Evolutionary conservation across 139 green algal genomes (phyloP).

Genomic region (Chara braunii): DNA sequence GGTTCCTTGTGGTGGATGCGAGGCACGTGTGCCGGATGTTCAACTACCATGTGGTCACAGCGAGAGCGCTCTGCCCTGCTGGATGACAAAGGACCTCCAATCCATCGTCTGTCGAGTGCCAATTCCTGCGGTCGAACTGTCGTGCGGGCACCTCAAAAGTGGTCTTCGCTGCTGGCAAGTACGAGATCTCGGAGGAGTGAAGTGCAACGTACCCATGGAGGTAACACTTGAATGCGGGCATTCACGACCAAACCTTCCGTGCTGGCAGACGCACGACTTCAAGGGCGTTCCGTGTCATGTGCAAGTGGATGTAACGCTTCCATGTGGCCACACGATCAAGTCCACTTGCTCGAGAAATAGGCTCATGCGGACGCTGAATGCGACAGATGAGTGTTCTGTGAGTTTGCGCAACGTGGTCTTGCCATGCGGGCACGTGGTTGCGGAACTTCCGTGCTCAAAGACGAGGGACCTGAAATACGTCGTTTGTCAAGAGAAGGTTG

Average conservation of each 20-base stretch:
- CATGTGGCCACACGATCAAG: no score
- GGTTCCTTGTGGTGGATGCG: constrained; percentile 12
- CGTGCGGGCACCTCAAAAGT: not conserved
- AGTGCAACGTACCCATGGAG: not conserved
- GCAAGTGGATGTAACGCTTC: no score
- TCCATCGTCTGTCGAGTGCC: not conserved
- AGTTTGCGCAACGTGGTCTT: no score
- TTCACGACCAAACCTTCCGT: no score
- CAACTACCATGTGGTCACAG: constrained; percentile 25
- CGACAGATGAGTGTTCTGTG: no score
- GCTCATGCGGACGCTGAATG: no score
- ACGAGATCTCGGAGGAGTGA: no score
- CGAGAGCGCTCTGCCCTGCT: not conserved
- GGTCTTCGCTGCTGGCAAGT: no score
- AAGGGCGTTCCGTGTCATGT: no score
- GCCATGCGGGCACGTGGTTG: constrained; percentile 27
- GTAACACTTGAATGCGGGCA: constrained; percentile 8
- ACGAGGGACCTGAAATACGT: constrained; percentile 53
- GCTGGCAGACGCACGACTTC: no score
- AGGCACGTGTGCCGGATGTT: not conserved
- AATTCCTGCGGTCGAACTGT: not conserved
- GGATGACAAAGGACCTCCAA: not conserved
- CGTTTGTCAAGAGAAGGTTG: no score
- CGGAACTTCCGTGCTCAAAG: constrained; percentile 44
- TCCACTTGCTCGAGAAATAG: no score